A percentile compares a stretch with the other conserved stretches of the same genome.
Evolutionary conservation across 116 monocot genomes (phyloP).

Genomic region (Trichopus zeylanicus): DNA sequence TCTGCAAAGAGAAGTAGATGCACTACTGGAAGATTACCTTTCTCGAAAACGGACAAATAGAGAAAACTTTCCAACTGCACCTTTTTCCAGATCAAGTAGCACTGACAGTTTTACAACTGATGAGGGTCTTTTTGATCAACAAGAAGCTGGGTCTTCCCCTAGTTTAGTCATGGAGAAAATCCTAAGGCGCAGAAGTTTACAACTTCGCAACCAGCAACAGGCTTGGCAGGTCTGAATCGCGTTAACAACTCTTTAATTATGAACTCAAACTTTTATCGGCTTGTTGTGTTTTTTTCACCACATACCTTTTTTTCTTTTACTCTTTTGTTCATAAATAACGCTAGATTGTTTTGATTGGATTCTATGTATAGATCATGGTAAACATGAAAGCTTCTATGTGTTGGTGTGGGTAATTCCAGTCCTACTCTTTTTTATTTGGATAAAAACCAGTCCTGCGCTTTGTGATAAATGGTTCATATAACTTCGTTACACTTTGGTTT

Average conservation of each 20-base stretch:
- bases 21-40: conserved; percentile 58
- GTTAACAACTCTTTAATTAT: neutral
- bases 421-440: too few relatives aligned
- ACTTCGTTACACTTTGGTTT: too few relatives aligned
- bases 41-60: conserved; percentile 40
- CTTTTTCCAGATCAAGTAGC: conserved; percentile 82
- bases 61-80: conserved; percentile 35
- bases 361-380: too few relatives aligned
- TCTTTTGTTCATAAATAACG: too few relatives aligned
- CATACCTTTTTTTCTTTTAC: too few relatives aligned
- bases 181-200: conserved; percentile 61
- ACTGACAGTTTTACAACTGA: conserved; percentile 70
- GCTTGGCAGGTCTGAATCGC: conserved; percentile 66
- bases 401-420: too few relatives aligned
- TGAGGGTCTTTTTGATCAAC: conserved; percentile 54
- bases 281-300: neutral
- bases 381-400: too few relatives aligned
- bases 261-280: neutral
- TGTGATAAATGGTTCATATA: too few relatives aligned
- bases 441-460: too few relatives aligned
- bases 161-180: conserved; percentile 65
- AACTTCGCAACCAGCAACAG: conserved; percentile 59
- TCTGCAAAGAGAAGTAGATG: conserved; percentile 86
- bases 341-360: too few relatives aligned
- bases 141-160: conserved; percentile 36